Conservation (phyloP, 306 rosid species). For the barrel medic (Medicago truncatula) region MtrunA17r5.0-ANR NC_053048.1:47513501-47514000, state of each 20-base stretch:
- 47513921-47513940: too few species aligned
- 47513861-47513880: too few species aligned
- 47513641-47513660: slow-evolving; percentile 94
- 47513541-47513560: slow-evolving; percentile 93
- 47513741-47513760: slow-evolving; percentile 8
- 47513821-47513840: slow-evolving; percentile 87
- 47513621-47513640: slow-evolving; percentile 90
- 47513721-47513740: slow-evolving; percentile 96
- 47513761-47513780: slow-evolving; percentile 71
- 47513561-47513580: slow-evolving; percentile 91
- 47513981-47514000: too few species aligned
- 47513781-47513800: slow-evolving; percentile 95
- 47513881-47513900: too few species aligned
- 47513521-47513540: slow-evolving; percentile 95
- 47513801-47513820: slow-evolving; percentile 97
- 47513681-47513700: slow-evolving; percentile 93
- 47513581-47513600: slow-evolving; percentile 89
- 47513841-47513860: slow-evolving; percentile 41
- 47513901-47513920: too few species aligned
- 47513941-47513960: too few species aligned
- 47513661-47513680: slow-evolving; percentile 91
- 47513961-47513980: too few species aligned
- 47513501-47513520: slow-evolving; percentile 73
- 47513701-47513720: slow-evolving; percentile 82
- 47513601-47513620: slow-evolving; percentile 57